A percentile compares a stretch with the other conserved stretches of the same genome.
Conservation (phyloP, 306 rosid genomes). For the Inga leiocalycina region DNA sequence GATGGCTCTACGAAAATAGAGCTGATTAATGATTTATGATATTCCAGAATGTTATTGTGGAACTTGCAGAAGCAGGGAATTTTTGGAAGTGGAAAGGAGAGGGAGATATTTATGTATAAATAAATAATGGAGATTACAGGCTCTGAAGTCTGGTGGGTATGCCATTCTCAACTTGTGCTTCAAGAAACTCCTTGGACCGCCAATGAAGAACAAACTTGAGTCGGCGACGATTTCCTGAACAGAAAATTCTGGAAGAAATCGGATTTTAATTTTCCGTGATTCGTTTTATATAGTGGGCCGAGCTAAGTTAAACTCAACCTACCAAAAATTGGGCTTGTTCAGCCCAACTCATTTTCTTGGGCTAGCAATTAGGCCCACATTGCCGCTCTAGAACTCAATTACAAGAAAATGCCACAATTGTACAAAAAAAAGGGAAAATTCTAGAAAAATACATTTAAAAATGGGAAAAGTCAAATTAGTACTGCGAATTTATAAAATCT, state of each 20-base stretch:
- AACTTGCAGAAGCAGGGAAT: neutral
- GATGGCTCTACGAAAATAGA: neutral
- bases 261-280: neutral
- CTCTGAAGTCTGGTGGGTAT: neutral
- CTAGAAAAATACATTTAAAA: too few species aligned
- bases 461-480: too few species aligned
- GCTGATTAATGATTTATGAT: neutral
- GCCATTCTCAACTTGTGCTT: constrained; percentile 25
- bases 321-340: neutral
- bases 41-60: neutral
- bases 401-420: too few species aligned
- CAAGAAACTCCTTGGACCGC: constrained; percentile 10
- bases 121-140: neutral
- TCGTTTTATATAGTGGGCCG: neutral
- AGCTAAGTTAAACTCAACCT: too few species aligned
- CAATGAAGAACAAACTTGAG: neutral
- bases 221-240: neutral
- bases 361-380: neutral
- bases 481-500: too few species aligned
- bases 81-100: neutral
- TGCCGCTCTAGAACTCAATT: neutral
- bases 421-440: too few species aligned
- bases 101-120: neutral
- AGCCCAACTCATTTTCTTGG: neutral
- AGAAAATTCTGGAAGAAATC: neutral